Base-by-base conservation (phyloP, 1,139 yeast species). In the Lodderomyces elongisporus region DNA sequence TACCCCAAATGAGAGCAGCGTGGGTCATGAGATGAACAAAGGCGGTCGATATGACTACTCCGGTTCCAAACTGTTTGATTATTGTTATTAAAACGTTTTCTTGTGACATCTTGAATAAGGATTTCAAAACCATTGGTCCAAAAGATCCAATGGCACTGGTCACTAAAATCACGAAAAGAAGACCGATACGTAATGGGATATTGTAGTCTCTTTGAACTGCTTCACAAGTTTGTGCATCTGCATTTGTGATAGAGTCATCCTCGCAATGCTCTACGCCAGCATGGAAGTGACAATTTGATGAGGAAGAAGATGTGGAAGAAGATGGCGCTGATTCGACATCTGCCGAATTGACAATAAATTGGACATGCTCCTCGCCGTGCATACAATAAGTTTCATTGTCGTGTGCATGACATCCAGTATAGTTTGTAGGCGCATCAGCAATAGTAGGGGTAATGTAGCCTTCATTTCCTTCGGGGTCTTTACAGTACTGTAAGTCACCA, bases 221-320 rank as follows among this genome's bases (percentile, higher is more conserved):
- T 40, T 60, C 57, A 25, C 49, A 42, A 4, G 33, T 31, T 17
- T 25, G 17, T 4, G 23, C 35, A 16, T 46, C 49, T 7, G 34
- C 52, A 21, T 42, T 48, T 4, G 23, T 35, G 15, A 46, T 48
- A 5, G 35, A 52, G n/a, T 4, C 34, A 20, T 31, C 28, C 2
- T 50, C 53, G 43, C 67, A 61, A 44, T 61, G 67, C 37, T 61
- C 67, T 5, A 61, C 66, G 9, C 67, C 67, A 23, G 65, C 67
- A 41, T 61, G 67, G 46, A 57, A 60, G 38, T 61, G 67, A 38
- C 67, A 61, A 29, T 52, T 49, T 40, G 40, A 39, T 15, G 48
- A 55, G 17, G 32, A 29, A 6, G 32, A 18, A 3, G 30, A 13
- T 14, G 24, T 28, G 13, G 25, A 18, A n/a, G n/a, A n/a, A n/a